Evolutionary conservation across 2,329 filamentous ascomycete species (phyloP).

Genomic region (Ophiostoma tasmaniense): DNA sequence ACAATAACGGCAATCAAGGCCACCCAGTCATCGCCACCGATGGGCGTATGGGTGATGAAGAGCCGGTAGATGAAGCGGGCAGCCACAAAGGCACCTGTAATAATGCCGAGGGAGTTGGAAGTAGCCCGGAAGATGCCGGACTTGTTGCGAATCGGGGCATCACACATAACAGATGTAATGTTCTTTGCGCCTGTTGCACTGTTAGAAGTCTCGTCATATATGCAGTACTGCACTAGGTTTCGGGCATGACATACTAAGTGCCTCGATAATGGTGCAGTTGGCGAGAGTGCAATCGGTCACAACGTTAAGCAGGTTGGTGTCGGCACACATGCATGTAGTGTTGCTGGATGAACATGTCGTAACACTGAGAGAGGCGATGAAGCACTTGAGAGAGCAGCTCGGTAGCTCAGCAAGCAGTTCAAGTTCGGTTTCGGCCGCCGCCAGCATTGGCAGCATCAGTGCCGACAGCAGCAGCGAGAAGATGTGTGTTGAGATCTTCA

Average conservation of each 20-base stretch:
- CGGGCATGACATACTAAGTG: conserved; percentile 9
- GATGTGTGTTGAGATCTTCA: conserved; percentile 9
- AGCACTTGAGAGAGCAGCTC: conserved; percentile 10
- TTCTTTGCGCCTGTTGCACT: conserved; percentile 21
- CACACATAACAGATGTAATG: conserved; percentile 24
- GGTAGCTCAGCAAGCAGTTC: conserved; percentile 12
- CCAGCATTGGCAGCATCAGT: conserved; percentile 9
- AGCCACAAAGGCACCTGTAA: conserved; percentile 31
- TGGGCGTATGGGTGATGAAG: conserved; percentile 26
- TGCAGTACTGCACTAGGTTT: not conserved
- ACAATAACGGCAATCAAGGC: conserved; percentile 25
- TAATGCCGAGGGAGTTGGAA: conserved; percentile 26
- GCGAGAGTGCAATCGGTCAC: conserved; percentile 8
- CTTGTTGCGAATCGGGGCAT: conserved; percentile 24
- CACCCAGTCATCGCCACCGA: conserved; percentile 32
- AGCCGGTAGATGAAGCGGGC: conserved; percentile 32
- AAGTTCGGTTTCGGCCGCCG: not conserved
- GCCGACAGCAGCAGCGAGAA: conserved; percentile 11
- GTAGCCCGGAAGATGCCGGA: conserved; percentile 28
- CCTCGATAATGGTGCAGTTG: conserved; percentile 12
- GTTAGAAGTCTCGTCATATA: not conserved
- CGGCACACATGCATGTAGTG: conserved; percentile 14
- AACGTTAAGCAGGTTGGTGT: conserved; percentile 4
- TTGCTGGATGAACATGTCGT: conserved; percentile 10
- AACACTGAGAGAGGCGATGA: not conserved